phyloP scores from a whole-genome alignment of 768 basidiomycete species.

The Thelephora ganbajun region DNA sequence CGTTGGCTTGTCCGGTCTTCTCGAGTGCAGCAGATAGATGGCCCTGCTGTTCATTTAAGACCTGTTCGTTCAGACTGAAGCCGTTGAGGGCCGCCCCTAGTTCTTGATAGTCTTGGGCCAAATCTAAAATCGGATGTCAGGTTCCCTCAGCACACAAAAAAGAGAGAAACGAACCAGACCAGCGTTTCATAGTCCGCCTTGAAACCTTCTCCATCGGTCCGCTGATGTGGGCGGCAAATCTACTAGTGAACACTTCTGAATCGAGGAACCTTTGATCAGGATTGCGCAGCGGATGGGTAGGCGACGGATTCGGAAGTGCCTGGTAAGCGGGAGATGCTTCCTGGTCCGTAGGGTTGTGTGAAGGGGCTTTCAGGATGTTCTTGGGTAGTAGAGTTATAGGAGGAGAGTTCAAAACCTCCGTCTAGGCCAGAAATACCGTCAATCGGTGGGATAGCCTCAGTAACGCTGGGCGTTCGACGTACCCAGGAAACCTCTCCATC shows the following conservation, averaged over 20 bases:
- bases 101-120: conserved; percentile 78
- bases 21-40: conserved; percentile 75
- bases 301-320: conserved; percentile 79
- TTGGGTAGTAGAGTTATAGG: conserved; percentile 87
- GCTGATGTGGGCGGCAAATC: conserved; percentile 84
- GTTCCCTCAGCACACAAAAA: neutral
- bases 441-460: neutral
- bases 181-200: conserved; percentile 80
- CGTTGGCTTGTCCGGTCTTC: conserved; percentile 93
- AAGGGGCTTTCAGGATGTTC: conserved; percentile 90
- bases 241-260: conserved; percentile 90
- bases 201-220: conserved; percentile 97
- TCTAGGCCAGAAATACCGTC: conserved; percentile 27
- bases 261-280: conserved; percentile 95
- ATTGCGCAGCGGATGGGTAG: conserved; percentile 75
- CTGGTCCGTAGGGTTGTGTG: conserved; percentile 84
- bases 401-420: conserved; percentile 85
- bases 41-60: conserved; percentile 14
- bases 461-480: conserved; percentile 12
- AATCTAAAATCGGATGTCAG: conserved; percentile 30
- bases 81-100: conserved; percentile 87
- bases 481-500: conserved; percentile 97
- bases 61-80: conserved; percentile 75
- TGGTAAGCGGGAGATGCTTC: conserved; percentile 61
- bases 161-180: conserved; percentile 55